phyloP scores from a whole-genome alignment of 345 rosid species.

The Linum trigynum region DNA sequence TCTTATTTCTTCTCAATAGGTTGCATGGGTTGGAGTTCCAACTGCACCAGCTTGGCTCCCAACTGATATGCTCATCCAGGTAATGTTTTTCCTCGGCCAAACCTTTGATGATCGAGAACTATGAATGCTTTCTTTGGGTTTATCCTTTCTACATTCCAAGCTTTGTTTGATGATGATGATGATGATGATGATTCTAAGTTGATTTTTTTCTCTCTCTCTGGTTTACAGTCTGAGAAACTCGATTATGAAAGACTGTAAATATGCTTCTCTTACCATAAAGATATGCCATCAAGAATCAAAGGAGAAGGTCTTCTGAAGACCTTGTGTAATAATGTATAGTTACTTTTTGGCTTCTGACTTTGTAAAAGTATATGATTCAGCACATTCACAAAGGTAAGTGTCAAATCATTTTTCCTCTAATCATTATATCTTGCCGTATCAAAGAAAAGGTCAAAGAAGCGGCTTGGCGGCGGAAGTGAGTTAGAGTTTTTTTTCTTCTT shows the following conservation, averaged over 20 bases:
- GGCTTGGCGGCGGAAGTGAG: too few relatives aligned
- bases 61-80: constrained; percentile 87
- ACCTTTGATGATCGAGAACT: not conserved
- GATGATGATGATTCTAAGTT: not conserved
- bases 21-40: constrained; percentile 89
- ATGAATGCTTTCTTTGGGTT: not conserved
- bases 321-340: too few relatives aligned
- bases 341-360: too few relatives aligned
- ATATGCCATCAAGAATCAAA: too few relatives aligned
- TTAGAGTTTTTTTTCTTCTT: too few relatives aligned
- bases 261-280: too few relatives aligned
- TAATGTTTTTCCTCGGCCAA: constrained; percentile 13
- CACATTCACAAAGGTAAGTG: too few relatives aligned
- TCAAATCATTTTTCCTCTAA: too few relatives aligned
- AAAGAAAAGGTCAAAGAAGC: too few relatives aligned
- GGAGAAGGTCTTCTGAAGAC: too few relatives aligned
- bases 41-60: constrained; percentile 98
- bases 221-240: constrained; percentile 73
- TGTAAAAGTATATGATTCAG: too few relatives aligned
- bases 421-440: too few relatives aligned
- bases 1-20: constrained; percentile 24
- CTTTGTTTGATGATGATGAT: not conserved
- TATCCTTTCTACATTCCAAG: not conserved
- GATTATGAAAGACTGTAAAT: constrained; percentile 58
- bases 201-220: not conserved